Evolutionary conservation across 495 filamentous ascomycete species (phyloP), one percentile per base, ranked within the genome.

Genomic region (Podospora pseudopauciseta): DNA sequence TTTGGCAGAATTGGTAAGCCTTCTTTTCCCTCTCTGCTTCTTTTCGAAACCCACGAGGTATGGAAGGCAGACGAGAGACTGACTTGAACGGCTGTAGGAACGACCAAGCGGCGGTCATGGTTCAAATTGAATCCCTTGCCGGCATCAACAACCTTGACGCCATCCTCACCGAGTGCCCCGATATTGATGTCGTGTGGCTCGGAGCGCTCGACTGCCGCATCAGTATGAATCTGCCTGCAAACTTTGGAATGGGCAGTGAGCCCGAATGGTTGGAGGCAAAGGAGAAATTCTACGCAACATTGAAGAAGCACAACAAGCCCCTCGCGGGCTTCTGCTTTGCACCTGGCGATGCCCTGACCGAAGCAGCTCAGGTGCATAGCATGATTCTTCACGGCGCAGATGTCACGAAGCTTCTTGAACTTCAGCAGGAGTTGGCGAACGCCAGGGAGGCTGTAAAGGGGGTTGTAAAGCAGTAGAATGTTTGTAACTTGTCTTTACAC

Each of bases 111-210:
- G 80, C 81, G 28, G 69, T 84, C 66, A 77, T 80, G 69, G 80
- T 83, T 66, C 79, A 83, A 69, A 83, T 88, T 72, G 81, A 87
- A 69, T 74, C 83, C 32, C 75, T 86, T 63, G 83, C 83, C 70
- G 78, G 77, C 65, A 84, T 88, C 70, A 72, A 77, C 63, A 86
- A 88, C 75, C 77, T 89, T 30, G 79, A 83, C 65, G 78, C 77
- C 54, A 84, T 87, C 65, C 77, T 86, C 72, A 81, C 79, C 28
- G 79, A 71, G 49, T 72, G 74, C 23, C 77, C 81, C 26, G 75
- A 80, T 23, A 82, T 83, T 55, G 82, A 83, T 67, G 68, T 76
- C 57, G 77, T 80, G 5, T 84, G 81, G 81, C 74, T 83, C 5
- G 81, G 81, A n/a, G 65, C 70, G 7, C 74, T 84, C 20, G 82